These are phyloP conservation scores for Diaporthe sp. DNA, from an alignment of 2,329 filamentous ascomycete species.

Conservation along the genomic window DNA sequence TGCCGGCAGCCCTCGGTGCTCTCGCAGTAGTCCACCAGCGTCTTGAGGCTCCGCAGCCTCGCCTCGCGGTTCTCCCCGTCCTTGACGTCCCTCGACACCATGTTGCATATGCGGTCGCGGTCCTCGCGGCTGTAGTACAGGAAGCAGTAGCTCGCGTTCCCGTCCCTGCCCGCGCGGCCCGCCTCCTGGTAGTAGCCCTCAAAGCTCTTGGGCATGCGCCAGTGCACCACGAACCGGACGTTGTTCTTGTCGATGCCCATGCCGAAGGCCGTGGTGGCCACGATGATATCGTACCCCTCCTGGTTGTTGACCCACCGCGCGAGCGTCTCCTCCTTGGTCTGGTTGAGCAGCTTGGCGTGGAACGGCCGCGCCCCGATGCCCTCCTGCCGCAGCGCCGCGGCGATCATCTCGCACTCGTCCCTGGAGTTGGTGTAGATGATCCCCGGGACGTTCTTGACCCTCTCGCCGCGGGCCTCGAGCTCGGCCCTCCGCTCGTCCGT, in stretches of 20 bases:
- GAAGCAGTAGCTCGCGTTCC: slow-evolving; percentile 87
- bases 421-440: slow-evolving; percentile 86
- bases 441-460: slow-evolving; percentile 75
- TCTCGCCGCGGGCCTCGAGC: slow-evolving; percentile 65
- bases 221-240: slow-evolving; percentile 94
- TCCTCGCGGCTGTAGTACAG: slow-evolving; percentile 93
- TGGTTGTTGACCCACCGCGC: slow-evolving; percentile 79
- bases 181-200: slow-evolving; percentile 98
- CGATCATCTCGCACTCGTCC: slow-evolving; percentile 79
- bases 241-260: slow-evolving; percentile 99
- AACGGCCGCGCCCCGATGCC: slow-evolving; percentile 81
- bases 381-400: slow-evolving; percentile 73
- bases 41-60: slow-evolving; percentile 72
- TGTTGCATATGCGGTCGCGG: slow-evolving; percentile 76
- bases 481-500: slow-evolving; percentile 70
- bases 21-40: slow-evolving; percentile 86
- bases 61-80: slow-evolving; percentile 59
- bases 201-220: slow-evolving; percentile 93
- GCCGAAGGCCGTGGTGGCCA: slow-evolving; percentile 95
- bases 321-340: slow-evolving; percentile 79
- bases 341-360: slow-evolving; percentile 76
- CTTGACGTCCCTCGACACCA: slow-evolving; percentile 64
- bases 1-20: slow-evolving; percentile 80
- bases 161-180: slow-evolving; percentile 89
- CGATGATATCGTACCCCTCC: slow-evolving; percentile 88